phyloP scores from a whole-genome alignment of 169 alveolate species.

The Cystoisospora suis region DNA sequence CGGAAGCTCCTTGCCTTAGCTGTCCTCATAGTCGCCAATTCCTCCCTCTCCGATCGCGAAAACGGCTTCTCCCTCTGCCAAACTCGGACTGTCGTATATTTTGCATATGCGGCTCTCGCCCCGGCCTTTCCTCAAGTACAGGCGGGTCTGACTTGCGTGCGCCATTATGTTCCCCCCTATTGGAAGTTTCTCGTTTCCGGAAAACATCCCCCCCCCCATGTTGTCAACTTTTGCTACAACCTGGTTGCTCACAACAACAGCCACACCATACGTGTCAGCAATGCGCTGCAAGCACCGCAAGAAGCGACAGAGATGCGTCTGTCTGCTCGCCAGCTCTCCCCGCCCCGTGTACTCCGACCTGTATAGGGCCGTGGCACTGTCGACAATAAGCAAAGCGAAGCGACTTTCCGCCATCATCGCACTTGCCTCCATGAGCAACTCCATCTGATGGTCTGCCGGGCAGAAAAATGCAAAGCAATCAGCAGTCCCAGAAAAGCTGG shows the following conservation, averaged over 20 bases:
- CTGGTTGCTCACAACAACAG: conserved; percentile 89
- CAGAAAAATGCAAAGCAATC: not conserved
- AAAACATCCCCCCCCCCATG: conserved; percentile 79
- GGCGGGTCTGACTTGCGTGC: conserved; percentile 97
- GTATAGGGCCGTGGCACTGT: conserved; percentile 95
- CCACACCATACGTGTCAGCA: conserved; percentile 88
- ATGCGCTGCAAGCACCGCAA: conserved; percentile 94
- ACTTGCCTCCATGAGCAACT: conserved; percentile 94
- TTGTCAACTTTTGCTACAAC: conserved; percentile 72
- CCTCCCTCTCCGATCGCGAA: conserved; percentile 93
- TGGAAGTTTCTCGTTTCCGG: conserved; percentile 81
- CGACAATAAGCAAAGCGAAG: conserved; percentile 96
- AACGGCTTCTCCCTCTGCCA: conserved; percentile 98
- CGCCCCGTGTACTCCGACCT: conserved; percentile 98
- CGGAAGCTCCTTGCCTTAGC: not conserved
- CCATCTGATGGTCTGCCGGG: conserved; percentile 93
- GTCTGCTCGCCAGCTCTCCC: conserved; percentile 97
- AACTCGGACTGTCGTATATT: conserved; percentile 96
- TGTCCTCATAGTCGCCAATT: conserved; percentile 82
- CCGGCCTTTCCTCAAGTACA: conserved; percentile 91
- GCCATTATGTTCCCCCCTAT: conserved; percentile 99
- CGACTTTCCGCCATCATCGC: conserved; percentile 95
- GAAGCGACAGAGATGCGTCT: conserved; percentile 94
- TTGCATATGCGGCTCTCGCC: conserved; percentile 95
- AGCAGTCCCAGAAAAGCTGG: not conserved